phyloP scores from a whole-genome alignment of 2,329 filamentous ascomycete genomes.

The Magnaporthiopsis poae region DNA sequence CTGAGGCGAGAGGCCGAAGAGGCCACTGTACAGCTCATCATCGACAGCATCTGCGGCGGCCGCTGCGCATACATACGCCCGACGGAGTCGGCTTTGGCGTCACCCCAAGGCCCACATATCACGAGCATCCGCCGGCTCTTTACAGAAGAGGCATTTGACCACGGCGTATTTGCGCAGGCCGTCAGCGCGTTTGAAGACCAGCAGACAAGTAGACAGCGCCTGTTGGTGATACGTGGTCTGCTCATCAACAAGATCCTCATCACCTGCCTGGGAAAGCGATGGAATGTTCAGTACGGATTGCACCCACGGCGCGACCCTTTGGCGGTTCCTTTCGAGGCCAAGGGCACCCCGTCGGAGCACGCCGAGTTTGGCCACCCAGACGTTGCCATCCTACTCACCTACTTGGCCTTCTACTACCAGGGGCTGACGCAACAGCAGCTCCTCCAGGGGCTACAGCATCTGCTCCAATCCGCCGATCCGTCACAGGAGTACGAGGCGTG shows the following conservation, averaged over 20 bases:
- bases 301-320: slow-evolving; percentile 29
- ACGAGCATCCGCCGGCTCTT: slow-evolving; percentile 15
- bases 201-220: too few relatives aligned
- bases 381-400: slow-evolving; percentile 45
- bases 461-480: slow-evolving; percentile 43
- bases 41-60: slow-evolving; percentile 30
- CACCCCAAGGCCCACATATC: slow-evolving; percentile 7
- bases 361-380: slow-evolving; percentile 57
- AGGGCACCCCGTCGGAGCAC: slow-evolving; percentile 43
- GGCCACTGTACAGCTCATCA: slow-evolving; percentile 28
- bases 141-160: too few relatives aligned
- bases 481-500: slow-evolving; percentile 41
- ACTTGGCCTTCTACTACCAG: slow-evolving; percentile 44
- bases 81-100: slow-evolving; percentile 6
- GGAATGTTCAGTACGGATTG: slow-evolving; percentile 57
- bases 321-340: slow-evolving; percentile 50
- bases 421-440: slow-evolving; percentile 45
- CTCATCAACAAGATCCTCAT: slow-evolving; percentile 43
- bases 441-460: slow-evolving; percentile 32
- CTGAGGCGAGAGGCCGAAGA: slow-evolving; percentile 37
- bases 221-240: slow-evolving; percentile 36
- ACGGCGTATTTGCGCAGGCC: slow-evolving; percentile 16
- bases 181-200: slow-evolving; percentile 25
- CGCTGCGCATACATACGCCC: slow-evolving; percentile 13
- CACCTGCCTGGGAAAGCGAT: slow-evolving; percentile 50